Conservation (phyloP, 768 basidiomycete species). For the Pluteus cervinus region DNA sequence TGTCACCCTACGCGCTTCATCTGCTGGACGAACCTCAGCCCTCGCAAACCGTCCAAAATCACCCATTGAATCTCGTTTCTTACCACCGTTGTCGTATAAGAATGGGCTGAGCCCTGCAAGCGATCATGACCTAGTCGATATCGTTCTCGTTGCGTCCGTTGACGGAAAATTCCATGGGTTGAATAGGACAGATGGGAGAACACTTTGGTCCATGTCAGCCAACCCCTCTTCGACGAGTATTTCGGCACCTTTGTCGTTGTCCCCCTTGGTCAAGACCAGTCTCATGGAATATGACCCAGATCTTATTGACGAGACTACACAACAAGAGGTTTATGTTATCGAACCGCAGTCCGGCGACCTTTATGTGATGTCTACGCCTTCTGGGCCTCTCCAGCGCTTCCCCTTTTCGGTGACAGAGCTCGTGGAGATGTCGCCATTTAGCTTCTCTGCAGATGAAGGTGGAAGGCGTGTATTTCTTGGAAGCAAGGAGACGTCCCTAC, state of each 20-base stretch:
- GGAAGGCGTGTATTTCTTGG: slow-evolving; percentile 83
- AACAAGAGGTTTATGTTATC: slow-evolving; percentile 82
- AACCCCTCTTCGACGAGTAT: slow-evolving; percentile 23
- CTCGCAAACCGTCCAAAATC: slow-evolving; percentile 19
- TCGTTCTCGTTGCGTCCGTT: slow-evolving; percentile 86
- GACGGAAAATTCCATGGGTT: slow-evolving; percentile 95
- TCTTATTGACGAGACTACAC: slow-evolving; percentile 40
- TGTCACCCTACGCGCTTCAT: slow-evolving; percentile 18
- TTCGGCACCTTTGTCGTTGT: slow-evolving; percentile 47
- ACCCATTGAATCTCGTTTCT: slow-evolving; percentile 13
- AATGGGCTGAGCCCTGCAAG: slow-evolving; percentile 10
- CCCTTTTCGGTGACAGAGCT: slow-evolving; percentile 90
- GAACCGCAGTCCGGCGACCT: slow-evolving; percentile 95
- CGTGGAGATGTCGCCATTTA: slow-evolving; percentile 87
- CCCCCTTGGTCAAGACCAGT: slow-evolving; percentile 69
- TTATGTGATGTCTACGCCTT: slow-evolving; percentile 72
- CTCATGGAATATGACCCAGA: slow-evolving; percentile 57
- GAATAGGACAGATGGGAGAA: slow-evolving; percentile 76
- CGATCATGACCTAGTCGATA: slow-evolving; percentile 61
- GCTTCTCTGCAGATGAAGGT: slow-evolving; percentile 53
- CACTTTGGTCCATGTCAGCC: slow-evolving; percentile 83
- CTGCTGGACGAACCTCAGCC: slow-evolving; percentile 16
- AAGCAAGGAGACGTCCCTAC: slow-evolving; percentile 79
- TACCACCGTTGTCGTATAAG: slow-evolving; percentile 11
- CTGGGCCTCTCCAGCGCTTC: slow-evolving; percentile 74